Conservation (phyloP, 2,329 filamentous ascomycete genomes). For the Scorias spongiosa region DNA sequence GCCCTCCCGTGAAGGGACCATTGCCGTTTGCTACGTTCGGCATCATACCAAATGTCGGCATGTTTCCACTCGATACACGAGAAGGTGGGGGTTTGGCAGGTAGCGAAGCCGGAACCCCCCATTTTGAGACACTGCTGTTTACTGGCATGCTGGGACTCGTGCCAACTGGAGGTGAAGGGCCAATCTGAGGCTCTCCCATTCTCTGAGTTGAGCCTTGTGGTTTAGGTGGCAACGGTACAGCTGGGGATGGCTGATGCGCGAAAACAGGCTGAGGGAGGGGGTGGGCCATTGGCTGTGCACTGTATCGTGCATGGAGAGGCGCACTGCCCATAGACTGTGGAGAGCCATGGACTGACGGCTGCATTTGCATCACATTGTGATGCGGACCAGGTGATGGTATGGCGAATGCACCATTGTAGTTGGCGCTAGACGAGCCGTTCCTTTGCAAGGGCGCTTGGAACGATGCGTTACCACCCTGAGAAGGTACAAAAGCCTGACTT, state of each 20-base stretch:
- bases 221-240: slow-evolving; percentile 19
- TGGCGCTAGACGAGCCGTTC: slow-evolving; percentile 2
- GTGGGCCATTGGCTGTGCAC: slow-evolving; percentile 16
- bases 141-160: slow-evolving; percentile 12
- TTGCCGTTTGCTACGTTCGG: not conserved
- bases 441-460: slow-evolving; percentile 10
- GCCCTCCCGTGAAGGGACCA: not conserved
- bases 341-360: slow-evolving; percentile 18
- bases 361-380: slow-evolving; percentile 5
- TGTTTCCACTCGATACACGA: not conserved
- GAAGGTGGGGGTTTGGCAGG: slow-evolving; percentile 40
- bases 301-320: slow-evolving; percentile 9
- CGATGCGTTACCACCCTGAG: slow-evolving; percentile 20
- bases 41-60: not conserved
- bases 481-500: slow-evolving; percentile 79
- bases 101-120: slow-evolving; percentile 38
- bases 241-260: slow-evolving; percentile 19
- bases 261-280: slow-evolving; percentile 24
- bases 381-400: slow-evolving; percentile 2
- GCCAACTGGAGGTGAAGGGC: slow-evolving; percentile 9
- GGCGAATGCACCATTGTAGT: slow-evolving; percentile 2
- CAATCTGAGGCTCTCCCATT: slow-evolving; percentile 13
- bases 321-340: slow-evolving; percentile 16
- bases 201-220: slow-evolving; percentile 5
- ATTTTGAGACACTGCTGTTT: slow-evolving; percentile 27